phyloP scores from a whole-genome alignment of 345 rosid species.

The Aquilaria malaccensis region DNA sequence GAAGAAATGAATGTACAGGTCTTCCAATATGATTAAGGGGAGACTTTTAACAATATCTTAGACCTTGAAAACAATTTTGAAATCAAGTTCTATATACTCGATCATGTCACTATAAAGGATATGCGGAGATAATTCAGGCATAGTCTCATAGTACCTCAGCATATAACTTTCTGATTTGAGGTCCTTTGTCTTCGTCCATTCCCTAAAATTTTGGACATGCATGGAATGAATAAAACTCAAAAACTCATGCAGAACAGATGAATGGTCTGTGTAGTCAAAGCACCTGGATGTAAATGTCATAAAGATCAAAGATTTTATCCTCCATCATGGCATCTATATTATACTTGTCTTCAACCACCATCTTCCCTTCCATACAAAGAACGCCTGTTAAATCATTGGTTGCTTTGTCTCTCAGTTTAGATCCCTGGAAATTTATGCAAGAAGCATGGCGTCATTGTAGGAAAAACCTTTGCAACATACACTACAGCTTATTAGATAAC shows the following conservation, averaged over 20 bases:
- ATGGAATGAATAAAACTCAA: background rate
- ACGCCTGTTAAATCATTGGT: constrained; percentile 15
- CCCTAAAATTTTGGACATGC: constrained; percentile 22
- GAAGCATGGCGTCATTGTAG: constrained; percentile 5
- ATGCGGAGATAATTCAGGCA: too few species aligned
- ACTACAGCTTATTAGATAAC: constrained; percentile 1
- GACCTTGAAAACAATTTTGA: too few species aligned
- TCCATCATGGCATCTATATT: constrained; percentile 22
- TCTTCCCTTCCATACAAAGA: constrained; percentile 15
- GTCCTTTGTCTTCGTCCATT: constrained; percentile 35
- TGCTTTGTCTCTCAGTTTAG: constrained; percentile 13
- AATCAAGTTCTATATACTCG: too few species aligned
- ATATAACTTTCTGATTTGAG: constrained; percentile 32
- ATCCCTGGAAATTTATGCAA: constrained; percentile 15
- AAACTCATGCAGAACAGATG: constrained; percentile 1
- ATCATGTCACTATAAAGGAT: too few species aligned
- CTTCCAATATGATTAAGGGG: too few species aligned
- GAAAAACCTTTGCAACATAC: constrained; percentile 1
- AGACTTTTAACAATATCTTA: too few species aligned
- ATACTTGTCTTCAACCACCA: constrained; percentile 9
- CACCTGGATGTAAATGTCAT: constrained; percentile 31
- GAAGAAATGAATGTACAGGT: too few species aligned
- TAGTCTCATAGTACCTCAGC: constrained; percentile 19
- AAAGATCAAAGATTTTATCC: constrained; percentile 37
- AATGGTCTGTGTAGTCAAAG: constrained; percentile 5